phyloP scores from a whole-genome alignment of 768 basidiomycete species.

The Lanmaoa rubissima region DNA sequence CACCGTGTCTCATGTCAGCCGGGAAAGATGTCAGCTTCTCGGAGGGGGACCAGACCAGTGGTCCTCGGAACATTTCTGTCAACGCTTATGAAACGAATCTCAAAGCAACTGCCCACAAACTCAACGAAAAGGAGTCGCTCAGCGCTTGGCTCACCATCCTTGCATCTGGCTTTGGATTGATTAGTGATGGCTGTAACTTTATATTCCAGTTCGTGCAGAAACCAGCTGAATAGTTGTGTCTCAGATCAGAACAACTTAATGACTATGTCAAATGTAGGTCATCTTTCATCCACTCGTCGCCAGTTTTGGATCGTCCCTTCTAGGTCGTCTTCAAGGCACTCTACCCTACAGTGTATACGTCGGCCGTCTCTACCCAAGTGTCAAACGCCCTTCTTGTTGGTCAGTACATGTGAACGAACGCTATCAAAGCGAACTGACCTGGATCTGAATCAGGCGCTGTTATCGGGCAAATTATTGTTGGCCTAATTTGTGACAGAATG shows the following conservation, averaged over 20 bases:
- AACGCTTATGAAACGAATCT: conserved; percentile 23
- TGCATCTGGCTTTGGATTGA: conserved; percentile 62
- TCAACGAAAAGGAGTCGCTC: conserved; percentile 41
- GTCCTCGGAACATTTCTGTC: conserved; percentile 20
- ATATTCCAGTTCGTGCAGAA: background rate
- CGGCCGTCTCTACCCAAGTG: conserved; percentile 61
- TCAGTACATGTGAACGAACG: conserved; percentile 25
- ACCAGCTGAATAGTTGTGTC: conserved; percentile 4
- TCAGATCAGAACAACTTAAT: conserved; percentile 69
- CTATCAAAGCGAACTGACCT: background rate
- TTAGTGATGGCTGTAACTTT: conserved; percentile 57
- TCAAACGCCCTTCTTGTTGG: conserved; percentile 72
- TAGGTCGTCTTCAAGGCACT: conserved; percentile 65
- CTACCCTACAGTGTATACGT: conserved; percentile 62
- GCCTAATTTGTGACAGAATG: conserved; percentile 66
- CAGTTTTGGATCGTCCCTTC: conserved; percentile 11
- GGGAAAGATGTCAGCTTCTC: conserved; percentile 14
- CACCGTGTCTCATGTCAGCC: conserved; percentile 19
- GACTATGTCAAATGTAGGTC: conserved; percentile 61
- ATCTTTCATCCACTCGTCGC: background rate
- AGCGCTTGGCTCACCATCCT: conserved; percentile 64
- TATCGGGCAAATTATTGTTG: conserved; percentile 60
- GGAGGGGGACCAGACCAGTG: conserved; percentile 9
- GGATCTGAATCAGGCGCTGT: conserved; percentile 46
- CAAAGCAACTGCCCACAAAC: conserved; percentile 23